Evolutionary conservation across 306 rosid species (phyloP).

Genomic region (Prunus kanzakura): DNA sequence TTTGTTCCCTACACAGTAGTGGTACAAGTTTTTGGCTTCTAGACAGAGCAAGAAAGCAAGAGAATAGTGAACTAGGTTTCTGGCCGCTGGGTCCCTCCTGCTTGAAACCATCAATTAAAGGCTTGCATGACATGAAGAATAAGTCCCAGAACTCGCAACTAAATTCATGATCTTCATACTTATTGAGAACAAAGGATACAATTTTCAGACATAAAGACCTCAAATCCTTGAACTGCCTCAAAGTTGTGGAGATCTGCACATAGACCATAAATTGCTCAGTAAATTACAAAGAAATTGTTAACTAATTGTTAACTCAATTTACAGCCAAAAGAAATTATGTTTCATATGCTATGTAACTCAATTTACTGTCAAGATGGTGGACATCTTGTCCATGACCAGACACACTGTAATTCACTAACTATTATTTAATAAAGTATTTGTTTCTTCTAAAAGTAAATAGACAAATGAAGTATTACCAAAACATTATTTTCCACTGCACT

Average conservation of each 20-base stretch:
- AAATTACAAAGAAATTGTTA: not conserved
- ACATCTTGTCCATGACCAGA: not conserved
- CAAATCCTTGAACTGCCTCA: conserved; percentile 78
- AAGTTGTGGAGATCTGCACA: conserved; percentile 45
- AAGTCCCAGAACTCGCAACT: conserved; percentile 68
- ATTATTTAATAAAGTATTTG: not conserved
- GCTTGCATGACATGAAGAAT: conserved; percentile 69
- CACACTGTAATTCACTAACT: not conserved
- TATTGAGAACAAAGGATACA: conserved; percentile 57
- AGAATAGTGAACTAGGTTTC: conserved; percentile 87
- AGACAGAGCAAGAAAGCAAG: conserved; percentile 90
- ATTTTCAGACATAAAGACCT: conserved; percentile 86
- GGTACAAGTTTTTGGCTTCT: conserved; percentile 62
- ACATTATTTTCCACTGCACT: conserved; percentile 24
- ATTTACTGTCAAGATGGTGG: not conserved
- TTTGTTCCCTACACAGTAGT: conserved; percentile 52
- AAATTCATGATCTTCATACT: conserved; percentile 71
- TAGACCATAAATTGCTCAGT: not conserved
- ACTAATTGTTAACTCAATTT: not conserved
- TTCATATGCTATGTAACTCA: not conserved
- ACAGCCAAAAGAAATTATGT: not conserved
- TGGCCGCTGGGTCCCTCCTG: conserved; percentile 86
- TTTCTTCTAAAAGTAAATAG: not conserved
- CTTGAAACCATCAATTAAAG: conserved; percentile 64
- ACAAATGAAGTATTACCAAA: conserved; percentile 48